Evolutionary conservation across 2,329 filamentous ascomycete genomes (phyloP), one percentile per base, ranked within the genome.

Genomic region (Tolypocladium pustulatum): DNA sequence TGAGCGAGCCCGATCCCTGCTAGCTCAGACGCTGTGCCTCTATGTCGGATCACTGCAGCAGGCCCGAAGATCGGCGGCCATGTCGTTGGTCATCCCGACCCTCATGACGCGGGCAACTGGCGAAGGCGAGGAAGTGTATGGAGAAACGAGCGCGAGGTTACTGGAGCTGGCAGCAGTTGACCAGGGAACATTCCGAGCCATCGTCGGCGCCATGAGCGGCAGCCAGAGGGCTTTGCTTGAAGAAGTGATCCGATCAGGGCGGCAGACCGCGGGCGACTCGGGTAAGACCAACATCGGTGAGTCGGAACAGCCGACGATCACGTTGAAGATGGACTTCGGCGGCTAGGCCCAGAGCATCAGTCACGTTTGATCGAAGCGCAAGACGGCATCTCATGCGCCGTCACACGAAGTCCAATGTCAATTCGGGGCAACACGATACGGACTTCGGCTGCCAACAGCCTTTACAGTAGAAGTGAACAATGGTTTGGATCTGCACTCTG

Each of bases 281-380:
- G 69, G 68, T 69, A 75, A 76, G 65, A 72, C 69, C 58, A 66
- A 61, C 3, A 67, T 73, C 51, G 73, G 73, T 56, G 78, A 75
- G 60, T 75, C 78, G 59, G 81, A 76, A 34, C 84, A 84, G 72
- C 94, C 94, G 15, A 94, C 79, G 62, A 99, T 99, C 79, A 91
- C 91, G 57, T 74, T 99, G 69, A 94, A 95, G 81, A 95, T 97
- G 89, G 81, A 96, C 72, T 97, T 99, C 80, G 84, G 84, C 6
- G 75, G 76, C 51, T 72, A 66, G 54, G 49, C 30, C 30, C 20
- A 13, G 17, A 36, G 17, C 20, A 7, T 38, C 25, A 15, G 13
- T 6, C n/a, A n/a, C 36, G 30, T 34, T 34, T 36, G 20, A 30
- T 13, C 30, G 30, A 34, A 34, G 20, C 49, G 20, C 30, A 15